Base-by-base conservation (phyloP, 164 flowering plant species). In the Nymphaea thermarum region DNA sequence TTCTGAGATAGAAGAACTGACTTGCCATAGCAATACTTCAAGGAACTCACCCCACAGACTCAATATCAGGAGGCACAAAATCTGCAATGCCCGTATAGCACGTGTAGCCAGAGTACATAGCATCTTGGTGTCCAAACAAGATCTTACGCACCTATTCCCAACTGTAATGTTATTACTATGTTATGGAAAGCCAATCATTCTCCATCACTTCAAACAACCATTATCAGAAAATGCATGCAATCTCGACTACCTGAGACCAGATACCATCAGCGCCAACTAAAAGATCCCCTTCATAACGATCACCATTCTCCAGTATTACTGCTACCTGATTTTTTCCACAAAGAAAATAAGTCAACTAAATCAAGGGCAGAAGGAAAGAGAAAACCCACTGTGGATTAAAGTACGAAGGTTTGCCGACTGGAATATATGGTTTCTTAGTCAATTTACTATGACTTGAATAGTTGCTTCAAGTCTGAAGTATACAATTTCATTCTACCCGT, bases 191-290 rank as follows among this genome's bases (percentile, higher is more conserved):
- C 57, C 57, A 51, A 51, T 3, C 57, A 15, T 51, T 51, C 57
- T 51, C 14, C 14, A 44, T 47, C 15, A 36, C 11, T 17, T 60
- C 47, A 17, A 3, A 3, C 44, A 12, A 43, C 55, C 25, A 16
- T 25, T 6, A 43, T 55, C 18, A 3, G 14, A 42, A 60, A 43
- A 62, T 5, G 18, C 53, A 47, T 43, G 43, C 8, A 5, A 6
- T 66, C 18, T 55, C 42, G 10, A 45, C 17, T 81, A 92, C 96
- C 96, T 94, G 91, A 5, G 99, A 91, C 91, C 99, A 75, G 74
- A 94, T 94, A n/a, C 99, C 99, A 80, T 94, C 98, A 62, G 99
- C 96, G 41, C 96, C 99, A 76, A 94, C 84, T 36, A 94, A 82
- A 71, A 91, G 83, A 81, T 94, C 99, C 45, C 98, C 99, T 78